phyloP scores from a whole-genome alignment of 1,284 basidiomycete species.

The Cryptococcus sp. region DNA sequence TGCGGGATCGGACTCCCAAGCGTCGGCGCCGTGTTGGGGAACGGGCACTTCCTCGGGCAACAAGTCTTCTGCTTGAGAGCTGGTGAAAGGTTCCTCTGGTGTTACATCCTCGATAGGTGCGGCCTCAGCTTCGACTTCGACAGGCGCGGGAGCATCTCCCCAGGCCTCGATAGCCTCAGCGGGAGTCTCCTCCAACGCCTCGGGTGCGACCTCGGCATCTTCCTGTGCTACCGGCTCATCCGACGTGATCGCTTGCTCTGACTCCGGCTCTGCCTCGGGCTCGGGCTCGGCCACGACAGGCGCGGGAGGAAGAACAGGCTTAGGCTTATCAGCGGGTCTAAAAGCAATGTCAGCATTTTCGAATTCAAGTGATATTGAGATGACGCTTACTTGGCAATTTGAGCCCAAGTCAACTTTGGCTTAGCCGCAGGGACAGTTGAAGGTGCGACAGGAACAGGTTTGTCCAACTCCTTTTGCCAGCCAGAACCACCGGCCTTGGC shows the following conservation, averaged over 20 bases:
- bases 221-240: conserved; percentile 33
- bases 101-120: conserved; percentile 18
- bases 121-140: conserved; percentile 14
- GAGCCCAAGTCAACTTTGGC: conserved; percentile 55
- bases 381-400: conserved; percentile 53
- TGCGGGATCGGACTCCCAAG: conserved; percentile 42
- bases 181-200: conserved; percentile 18
- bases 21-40: conserved; percentile 14
- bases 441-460: conserved; percentile 29
- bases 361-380: not conserved
- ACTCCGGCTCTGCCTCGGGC: conserved; percentile 27
- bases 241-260: conserved; percentile 14
- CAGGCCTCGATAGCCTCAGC: conserved; percentile 14
- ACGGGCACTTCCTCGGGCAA: conserved; percentile 22
- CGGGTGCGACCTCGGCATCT: conserved; percentile 17
- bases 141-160: conserved; percentile 23
- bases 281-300: conserved; percentile 56
- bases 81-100: conserved; percentile 19
- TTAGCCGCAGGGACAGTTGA: conserved; percentile 31
- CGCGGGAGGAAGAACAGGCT: conserved; percentile 64
- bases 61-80: conserved; percentile 16
- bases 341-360: not conserved
- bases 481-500: conserved; percentile 37
- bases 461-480: conserved; percentile 42
- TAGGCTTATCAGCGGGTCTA: conserved; percentile 52